Evolutionary conservation across 129 eudicot species (phyloP).

Genomic region (Flaveria linearis): DNA sequence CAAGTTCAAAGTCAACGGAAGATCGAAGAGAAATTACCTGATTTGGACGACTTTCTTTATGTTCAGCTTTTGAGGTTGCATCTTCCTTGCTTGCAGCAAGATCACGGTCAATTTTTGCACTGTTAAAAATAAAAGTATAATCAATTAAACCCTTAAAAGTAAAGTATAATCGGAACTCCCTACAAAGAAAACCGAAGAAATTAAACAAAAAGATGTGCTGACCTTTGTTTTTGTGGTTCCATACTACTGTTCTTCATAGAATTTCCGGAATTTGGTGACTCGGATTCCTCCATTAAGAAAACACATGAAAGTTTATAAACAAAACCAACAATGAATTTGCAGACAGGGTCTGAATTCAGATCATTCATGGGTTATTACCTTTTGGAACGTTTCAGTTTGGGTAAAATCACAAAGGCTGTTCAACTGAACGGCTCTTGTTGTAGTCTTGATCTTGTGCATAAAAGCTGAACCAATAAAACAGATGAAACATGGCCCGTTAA

Average conservation of each 20-base stretch:
- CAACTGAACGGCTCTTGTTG: conserved; percentile 54
- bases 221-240: conserved; percentile 47
- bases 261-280: conserved; percentile 30
- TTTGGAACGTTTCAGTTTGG: conserved; percentile 42
- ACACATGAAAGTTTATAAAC: background rate
- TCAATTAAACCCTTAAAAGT: background rate
- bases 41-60: conserved; percentile 7
- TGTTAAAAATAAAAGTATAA: conserved; percentile 17
- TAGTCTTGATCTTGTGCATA: conserved; percentile 75
- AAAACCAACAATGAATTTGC: background rate
- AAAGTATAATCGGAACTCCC: background rate
- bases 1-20: background rate
- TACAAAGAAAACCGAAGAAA: background rate
- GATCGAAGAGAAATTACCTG: conserved; percentile 25
- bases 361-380: conserved; percentile 33
- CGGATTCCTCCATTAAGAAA: conserved; percentile 39
- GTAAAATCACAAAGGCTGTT: conserved; percentile 71
- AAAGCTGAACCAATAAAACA: conserved; percentile 50
- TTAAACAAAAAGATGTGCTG: conserved; percentile 17
- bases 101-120: conserved; percentile 27
- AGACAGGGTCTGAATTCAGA: background rate
- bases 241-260: conserved; percentile 25
- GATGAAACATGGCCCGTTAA: background rate
- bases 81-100: conserved; percentile 30
- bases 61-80: conserved; percentile 32